A percentile compares a stretch with the other conserved stretches of the same genome.
These are phyloP conservation scores for Cordyceps pruinosa DNA, from an alignment of 2,329 filamentous ascomycete genomes.

Conservation along the genomic window DNA sequence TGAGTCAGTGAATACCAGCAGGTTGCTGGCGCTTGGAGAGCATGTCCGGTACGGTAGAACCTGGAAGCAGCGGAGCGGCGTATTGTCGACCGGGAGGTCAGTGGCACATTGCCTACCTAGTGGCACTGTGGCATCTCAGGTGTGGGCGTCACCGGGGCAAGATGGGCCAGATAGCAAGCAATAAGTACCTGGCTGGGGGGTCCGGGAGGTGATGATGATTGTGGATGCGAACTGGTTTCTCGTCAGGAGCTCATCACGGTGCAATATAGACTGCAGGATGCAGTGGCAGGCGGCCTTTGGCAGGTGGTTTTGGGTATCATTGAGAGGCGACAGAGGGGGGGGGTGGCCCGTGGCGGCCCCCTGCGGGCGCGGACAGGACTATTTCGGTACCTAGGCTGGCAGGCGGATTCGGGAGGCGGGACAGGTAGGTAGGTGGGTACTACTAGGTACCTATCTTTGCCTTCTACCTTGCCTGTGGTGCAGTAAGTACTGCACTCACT, in stretches of 20 bases:
- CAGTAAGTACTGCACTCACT: no score
- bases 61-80: slow-evolving; percentile 2
- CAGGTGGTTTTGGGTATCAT: slow-evolving; percentile 4
- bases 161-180: neutral
- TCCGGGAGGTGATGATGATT: neutral
- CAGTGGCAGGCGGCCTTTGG: neutral
- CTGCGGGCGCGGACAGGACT: no score
- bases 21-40: no score
- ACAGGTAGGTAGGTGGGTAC: no score
- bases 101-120: neutral
- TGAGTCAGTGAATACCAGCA: no score
- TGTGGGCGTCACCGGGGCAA: neutral
- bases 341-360: no score
- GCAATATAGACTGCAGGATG: neutral
- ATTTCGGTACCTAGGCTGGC: no score
- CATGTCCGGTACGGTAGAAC: no score
- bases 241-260: neutral
- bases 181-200: no score
- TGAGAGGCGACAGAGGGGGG: neutral
- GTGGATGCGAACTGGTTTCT: slow-evolving; percentile 3
- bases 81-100: neutral
- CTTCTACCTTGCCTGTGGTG: no score
- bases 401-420: no score
- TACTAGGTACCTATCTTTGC: no score
- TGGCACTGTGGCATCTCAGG: slow-evolving; percentile 1